These are phyloP conservation scores for Kodamaea kaohsiungensis DNA, from an alignment of 805 yeast genomes.

Conservation along the genomic window DNA sequence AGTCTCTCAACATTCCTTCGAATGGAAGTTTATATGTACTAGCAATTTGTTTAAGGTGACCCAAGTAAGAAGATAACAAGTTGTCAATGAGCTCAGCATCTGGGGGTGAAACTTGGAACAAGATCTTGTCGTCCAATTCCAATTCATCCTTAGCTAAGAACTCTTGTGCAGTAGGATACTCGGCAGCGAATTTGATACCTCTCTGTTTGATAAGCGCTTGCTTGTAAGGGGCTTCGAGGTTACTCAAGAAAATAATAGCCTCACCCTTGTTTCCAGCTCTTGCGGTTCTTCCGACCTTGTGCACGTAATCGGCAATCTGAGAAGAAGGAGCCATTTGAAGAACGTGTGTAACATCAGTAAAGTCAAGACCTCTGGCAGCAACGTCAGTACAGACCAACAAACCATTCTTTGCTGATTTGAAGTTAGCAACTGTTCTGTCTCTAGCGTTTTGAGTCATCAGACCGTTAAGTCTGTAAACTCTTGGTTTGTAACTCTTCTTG, in stretches of 20 bases:
- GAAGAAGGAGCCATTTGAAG: constrained; percentile 78
- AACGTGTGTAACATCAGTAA: constrained; percentile 84
- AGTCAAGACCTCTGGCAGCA: constrained; percentile 96
- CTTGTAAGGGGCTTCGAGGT: constrained; percentile 58
- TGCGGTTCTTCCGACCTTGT: constrained; percentile 95
- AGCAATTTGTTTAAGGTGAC: constrained; percentile 29
- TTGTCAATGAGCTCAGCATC: constrained; percentile 21
- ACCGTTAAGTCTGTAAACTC: constrained; percentile 58
- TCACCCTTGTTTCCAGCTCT: constrained; percentile 83
- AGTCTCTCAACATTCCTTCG: constrained; percentile 31
- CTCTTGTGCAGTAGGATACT: constrained; percentile 20
- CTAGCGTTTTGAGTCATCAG: constrained; percentile 69
- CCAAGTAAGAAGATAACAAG: constrained; percentile 26
- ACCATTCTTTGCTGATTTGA: constrained; percentile 51
- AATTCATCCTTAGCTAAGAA: constrained; percentile 10
- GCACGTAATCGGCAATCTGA: constrained; percentile 79
- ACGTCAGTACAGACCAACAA: constrained; percentile 86
- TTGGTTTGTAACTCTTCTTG: constrained; percentile 15
- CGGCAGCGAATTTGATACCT: constrained; percentile 55
- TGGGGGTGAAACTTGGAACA: constrained; percentile 15
- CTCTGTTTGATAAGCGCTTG: constrained; percentile 47
- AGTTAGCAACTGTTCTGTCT: constrained; percentile 55
- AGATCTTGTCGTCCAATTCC: constrained; percentile 31
- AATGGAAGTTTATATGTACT: constrained; percentile 21
- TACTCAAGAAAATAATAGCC: constrained; percentile 60